phyloP scores from a whole-genome alignment of 2,329 filamentous ascomycete species.

The Aspergillus viridinutans region DNA sequence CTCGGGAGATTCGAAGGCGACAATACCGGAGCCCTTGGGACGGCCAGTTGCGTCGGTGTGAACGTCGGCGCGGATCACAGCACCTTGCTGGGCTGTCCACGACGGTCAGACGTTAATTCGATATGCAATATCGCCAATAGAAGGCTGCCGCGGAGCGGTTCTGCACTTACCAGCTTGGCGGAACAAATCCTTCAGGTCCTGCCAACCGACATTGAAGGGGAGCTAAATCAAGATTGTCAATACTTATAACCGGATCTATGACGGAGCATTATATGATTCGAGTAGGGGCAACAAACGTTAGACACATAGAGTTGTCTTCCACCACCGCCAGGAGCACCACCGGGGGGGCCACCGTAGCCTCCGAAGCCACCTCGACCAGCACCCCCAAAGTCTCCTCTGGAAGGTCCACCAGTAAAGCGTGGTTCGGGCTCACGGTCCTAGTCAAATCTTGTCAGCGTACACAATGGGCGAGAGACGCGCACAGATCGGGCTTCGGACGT shows the following conservation, averaged over 20 bases:
- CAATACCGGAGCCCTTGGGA: constrained; percentile 94
- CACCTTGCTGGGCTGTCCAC: constrained; percentile 54
- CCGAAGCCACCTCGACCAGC: constrained; percentile 52
- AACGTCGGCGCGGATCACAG: constrained; percentile 91
- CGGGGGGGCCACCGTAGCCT: constrained; percentile 47
- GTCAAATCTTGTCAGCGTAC: constrained; percentile 6
- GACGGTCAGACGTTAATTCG: constrained; percentile 26
- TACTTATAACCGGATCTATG: constrained; percentile 16
- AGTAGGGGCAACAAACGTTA: constrained; percentile 72
- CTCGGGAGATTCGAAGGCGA: constrained; percentile 90
- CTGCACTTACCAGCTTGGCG: constrained; percentile 82
- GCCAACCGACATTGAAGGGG: constrained; percentile 96
- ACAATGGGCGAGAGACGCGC: background rate
- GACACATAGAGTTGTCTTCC: constrained; percentile 94
- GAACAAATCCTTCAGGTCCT: constrained; percentile 98
- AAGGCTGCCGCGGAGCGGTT: constrained; percentile 7
- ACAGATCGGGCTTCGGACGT: constrained; percentile 22
- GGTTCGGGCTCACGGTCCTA: constrained; percentile 98
- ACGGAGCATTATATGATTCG: constrained; percentile 10
- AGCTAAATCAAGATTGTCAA: constrained; percentile 60
- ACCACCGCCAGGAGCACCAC: constrained; percentile 34
- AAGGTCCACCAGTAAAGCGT: constrained; percentile 78
- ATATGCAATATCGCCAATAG: constrained; percentile 3
- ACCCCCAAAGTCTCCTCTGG: constrained; percentile 59
- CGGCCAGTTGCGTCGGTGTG: constrained; percentile 87